These are phyloP conservation scores for Leishmania major DNA, from an alignment of 208 protist species.

Conservation along the genomic window DNA sequence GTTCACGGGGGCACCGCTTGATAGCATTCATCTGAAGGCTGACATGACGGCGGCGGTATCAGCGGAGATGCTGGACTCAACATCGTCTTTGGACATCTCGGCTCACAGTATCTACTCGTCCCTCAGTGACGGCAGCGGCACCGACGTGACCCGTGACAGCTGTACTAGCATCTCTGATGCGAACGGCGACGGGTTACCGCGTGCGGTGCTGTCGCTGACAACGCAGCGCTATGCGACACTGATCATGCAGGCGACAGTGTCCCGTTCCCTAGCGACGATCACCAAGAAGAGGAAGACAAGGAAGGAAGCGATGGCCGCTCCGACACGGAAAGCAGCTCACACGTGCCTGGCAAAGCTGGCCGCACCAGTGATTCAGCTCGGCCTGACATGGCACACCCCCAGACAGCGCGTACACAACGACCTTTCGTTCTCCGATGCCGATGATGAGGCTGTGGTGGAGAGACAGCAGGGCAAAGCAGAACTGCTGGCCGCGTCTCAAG, in stretches of 20 bases:
- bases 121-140: background rate
- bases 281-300: background rate
- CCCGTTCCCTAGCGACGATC: background rate
- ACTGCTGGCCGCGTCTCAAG: background rate
- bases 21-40: background rate
- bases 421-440: background rate
- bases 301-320: background rate
- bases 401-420: background rate
- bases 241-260: slow-evolving; percentile 7
- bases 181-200: background rate
- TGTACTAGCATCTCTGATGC: background rate
- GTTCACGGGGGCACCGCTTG: slow-evolving; percentile 28
- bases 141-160: background rate
- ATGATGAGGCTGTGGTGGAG: background rate
- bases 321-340: background rate
- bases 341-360: slow-evolving; percentile 18
- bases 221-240: slow-evolving; percentile 1
- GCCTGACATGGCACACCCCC: slow-evolving; percentile 10
- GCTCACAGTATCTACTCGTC: background rate
- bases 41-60: background rate
- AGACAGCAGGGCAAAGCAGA: background rate
- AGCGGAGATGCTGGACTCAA: background rate
- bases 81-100: background rate
- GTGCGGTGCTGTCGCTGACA: slow-evolving; percentile 26
- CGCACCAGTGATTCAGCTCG: slow-evolving; percentile 17